A percentile compares a stretch with the other conserved stretches of the same genome.
phyloP scores from a whole-genome alignment of 345 rosid species.

The Triadica sebifera region DNA sequence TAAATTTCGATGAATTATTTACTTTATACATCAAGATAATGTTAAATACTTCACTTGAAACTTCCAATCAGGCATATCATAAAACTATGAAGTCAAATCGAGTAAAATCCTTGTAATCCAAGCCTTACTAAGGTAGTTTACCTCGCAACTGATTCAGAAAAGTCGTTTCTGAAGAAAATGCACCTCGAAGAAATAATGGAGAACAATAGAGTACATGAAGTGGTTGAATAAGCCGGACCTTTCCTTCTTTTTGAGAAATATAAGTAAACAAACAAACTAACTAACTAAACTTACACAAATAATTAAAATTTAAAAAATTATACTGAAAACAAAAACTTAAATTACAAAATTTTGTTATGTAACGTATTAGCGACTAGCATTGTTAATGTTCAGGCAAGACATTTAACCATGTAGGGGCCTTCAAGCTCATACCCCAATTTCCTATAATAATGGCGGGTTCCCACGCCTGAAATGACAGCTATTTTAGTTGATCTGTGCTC shows the following conservation, averaged over 20 bases:
- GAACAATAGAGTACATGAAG: not conserved
- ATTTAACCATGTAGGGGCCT: constrained; percentile 96
- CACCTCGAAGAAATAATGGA: no score
- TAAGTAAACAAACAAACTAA: not conserved
- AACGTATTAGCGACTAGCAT: not conserved
- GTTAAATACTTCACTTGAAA: no score
- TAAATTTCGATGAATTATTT: no score
- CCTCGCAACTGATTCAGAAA: no score
- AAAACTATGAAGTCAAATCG: no score
- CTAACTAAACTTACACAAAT: not conserved
- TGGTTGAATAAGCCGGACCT: not conserved
- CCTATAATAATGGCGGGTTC: constrained; percentile 94
- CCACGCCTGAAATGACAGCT: constrained; percentile 92
- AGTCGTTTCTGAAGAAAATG: no score
- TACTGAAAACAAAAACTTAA: not conserved
- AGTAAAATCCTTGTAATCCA: no score
- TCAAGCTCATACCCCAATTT: constrained; percentile 89
- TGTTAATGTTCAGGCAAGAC: constrained; percentile 37
- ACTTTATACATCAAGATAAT: no score
- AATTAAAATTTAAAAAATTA: not conserved
- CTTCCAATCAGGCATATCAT: no score
- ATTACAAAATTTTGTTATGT: constrained; percentile 18
- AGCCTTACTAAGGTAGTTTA: no score
- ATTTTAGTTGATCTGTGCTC: constrained; percentile 85
- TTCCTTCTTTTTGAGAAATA: not conserved